phyloP scores from a whole-genome alignment of 2,329 filamentous ascomycete species.

The Talaromyces sp. region DNA sequence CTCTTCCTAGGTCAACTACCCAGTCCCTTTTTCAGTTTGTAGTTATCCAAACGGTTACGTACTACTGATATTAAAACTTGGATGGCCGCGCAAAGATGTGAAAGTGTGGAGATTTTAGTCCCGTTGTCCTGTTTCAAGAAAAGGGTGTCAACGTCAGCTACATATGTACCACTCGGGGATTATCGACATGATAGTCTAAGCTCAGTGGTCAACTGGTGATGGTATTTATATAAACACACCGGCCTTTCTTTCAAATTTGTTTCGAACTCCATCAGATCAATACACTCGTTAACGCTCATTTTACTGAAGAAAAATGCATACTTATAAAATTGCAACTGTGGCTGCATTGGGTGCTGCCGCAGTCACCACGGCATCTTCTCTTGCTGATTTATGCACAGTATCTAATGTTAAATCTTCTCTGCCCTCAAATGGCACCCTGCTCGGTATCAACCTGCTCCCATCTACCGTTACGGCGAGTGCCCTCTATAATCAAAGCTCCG shows the following conservation, averaged over 20 bases:
- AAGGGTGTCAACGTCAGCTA: background rate
- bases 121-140: background rate
- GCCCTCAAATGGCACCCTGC: conserved; percentile 39
- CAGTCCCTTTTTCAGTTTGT: background rate
- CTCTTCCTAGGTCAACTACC: background rate
- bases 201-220: background rate
- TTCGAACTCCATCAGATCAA: background rate
- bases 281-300: background rate
- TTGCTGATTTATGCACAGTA: conserved; percentile 41
- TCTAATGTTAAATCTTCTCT: conserved; percentile 40
- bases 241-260: background rate
- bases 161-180: background rate
- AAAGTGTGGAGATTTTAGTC: background rate
- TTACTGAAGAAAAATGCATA: background rate
- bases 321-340: background rate
- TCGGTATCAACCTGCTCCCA: conserved; percentile 39
- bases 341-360: conserved; percentile 20
- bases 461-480: conserved; percentile 37
- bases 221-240: background rate
- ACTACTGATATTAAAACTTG: background rate
- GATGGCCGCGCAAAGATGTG: background rate
- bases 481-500: conserved; percentile 33
- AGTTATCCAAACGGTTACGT: background rate
- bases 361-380: conserved; percentile 29
- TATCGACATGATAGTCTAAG: background rate